These are phyloP conservation scores for Mycothermus thermophilus DNA, from an alignment of 495 filamentous ascomycete genomes.

Conservation along the genomic window DNA sequence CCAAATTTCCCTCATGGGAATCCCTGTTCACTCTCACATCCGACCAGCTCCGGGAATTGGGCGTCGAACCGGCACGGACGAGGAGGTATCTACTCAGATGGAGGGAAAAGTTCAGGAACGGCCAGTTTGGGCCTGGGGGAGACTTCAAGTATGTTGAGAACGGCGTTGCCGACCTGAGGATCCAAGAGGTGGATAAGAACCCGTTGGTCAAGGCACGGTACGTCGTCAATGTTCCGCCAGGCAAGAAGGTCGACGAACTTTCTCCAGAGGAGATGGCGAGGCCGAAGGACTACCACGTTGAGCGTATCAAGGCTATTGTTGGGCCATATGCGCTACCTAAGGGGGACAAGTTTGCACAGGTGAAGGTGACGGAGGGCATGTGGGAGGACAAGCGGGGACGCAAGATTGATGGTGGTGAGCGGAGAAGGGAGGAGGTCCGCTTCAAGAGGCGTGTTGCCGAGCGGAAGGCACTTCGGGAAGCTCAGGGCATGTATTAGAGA, in stretches of 20 bases:
- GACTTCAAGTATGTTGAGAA: constrained; percentile 59
- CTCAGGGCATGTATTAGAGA: constrained; percentile 16
- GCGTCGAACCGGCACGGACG: constrained; percentile 70
- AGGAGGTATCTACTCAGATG: constrained; percentile 75
- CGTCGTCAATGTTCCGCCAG: constrained; percentile 61
- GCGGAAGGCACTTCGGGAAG: constrained; percentile 31
- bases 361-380: constrained; percentile 66
- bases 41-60: constrained; percentile 61
- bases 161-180: constrained; percentile 53
- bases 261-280: constrained; percentile 30
- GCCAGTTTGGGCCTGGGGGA: constrained; percentile 63
- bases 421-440: constrained; percentile 70
- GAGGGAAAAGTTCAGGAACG: constrained; percentile 68
- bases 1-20: constrained; percentile 81
- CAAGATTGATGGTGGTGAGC: constrained; percentile 94
- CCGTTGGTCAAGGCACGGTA: constrained; percentile 12
- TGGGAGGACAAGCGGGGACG: constrained; percentile 74
- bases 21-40: constrained; percentile 70
- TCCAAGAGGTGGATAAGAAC: constrained; percentile 44
- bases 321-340: constrained; percentile 55
- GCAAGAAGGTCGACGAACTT: constrained; percentile 31
- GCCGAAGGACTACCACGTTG: constrained; percentile 50
- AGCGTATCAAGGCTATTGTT: constrained; percentile 47
- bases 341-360: constrained; percentile 49
- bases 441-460: constrained; percentile 38